Conservation (phyloP, 2,329 filamentous ascomycete species). For the Escovopsis weberi region DNA sequence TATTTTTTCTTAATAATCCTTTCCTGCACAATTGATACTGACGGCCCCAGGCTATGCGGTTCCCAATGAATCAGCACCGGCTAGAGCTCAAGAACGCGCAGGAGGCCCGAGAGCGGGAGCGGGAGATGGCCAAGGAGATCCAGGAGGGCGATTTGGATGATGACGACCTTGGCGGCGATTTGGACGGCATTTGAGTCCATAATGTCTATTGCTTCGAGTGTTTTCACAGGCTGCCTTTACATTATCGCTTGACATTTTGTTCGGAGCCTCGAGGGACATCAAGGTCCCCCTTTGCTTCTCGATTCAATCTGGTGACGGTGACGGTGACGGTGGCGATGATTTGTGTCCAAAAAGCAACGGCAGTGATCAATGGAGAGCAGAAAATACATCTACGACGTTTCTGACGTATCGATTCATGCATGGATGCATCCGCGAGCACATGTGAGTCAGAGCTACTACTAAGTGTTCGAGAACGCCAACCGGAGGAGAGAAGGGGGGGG, state of each 20-base stretch:
- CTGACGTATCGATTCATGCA: no score
- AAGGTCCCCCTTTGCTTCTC: no score
- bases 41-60: conserved; percentile 69
- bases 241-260: conserved; percentile 1
- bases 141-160: conserved; percentile 95
- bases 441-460: no score
- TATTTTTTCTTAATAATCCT: neutral
- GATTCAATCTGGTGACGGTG: neutral
- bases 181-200: conserved; percentile 70
- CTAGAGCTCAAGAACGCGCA: conserved; percentile 96
- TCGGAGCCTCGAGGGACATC: neutral
- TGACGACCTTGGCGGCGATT: conserved; percentile 88
- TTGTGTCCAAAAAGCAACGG: no score
- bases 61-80: conserved; percentile 98
- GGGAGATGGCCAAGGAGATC: conserved; percentile 97
- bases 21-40: neutral
- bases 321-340: neutral
- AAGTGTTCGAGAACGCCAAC: no score
- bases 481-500: no score
- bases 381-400: no score
- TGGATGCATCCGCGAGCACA: no score
- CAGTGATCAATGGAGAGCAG: no score
- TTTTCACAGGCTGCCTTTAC: conserved; percentile 3
- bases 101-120: conserved; percentile 90
- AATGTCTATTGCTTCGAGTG: conserved; percentile 7